These are phyloP conservation scores for Apiospora pterosperma DNA, from an alignment of 2,329 filamentous ascomycete species.

Conservation along the genomic window DNA sequence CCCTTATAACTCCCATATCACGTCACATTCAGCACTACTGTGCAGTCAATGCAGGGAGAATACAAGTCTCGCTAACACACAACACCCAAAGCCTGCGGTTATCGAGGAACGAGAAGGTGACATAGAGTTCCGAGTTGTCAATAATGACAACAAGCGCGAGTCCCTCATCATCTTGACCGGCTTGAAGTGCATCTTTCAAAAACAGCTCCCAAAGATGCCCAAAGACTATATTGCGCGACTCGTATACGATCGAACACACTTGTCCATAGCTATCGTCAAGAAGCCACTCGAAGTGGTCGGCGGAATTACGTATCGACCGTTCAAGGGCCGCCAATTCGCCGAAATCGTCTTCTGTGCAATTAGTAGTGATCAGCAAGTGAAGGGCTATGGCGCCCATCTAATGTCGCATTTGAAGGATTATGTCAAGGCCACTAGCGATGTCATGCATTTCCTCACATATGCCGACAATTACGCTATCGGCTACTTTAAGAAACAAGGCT, in stretches of 20 bases:
- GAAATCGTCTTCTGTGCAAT: constrained; percentile 99
- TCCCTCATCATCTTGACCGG: constrained; percentile 93
- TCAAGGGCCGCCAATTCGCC: constrained; percentile 87
- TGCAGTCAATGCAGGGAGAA: constrained; percentile 4
- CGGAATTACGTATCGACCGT: constrained; percentile 94
- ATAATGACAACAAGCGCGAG: constrained; percentile 87
- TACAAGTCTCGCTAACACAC: constrained; percentile 20
- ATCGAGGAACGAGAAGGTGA: constrained; percentile 90
- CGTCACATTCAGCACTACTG: background rate
- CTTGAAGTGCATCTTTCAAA: constrained; percentile 96
- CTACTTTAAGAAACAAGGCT: constrained; percentile 99
- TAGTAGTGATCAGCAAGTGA: constrained; percentile 96
- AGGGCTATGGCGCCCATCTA: constrained; percentile 94
- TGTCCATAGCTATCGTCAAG: constrained; percentile 97
- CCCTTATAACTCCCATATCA: background rate
- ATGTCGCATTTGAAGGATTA: constrained; percentile 99
- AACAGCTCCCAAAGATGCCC: constrained; percentile 97
- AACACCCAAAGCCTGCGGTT: constrained; percentile 65
- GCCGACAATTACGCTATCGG: constrained; percentile 98
- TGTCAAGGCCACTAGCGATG: constrained; percentile 91
- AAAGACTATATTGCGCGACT: constrained; percentile 98
- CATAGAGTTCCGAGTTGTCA: constrained; percentile 96
- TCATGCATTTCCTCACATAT: constrained; percentile 99
- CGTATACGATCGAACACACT: constrained; percentile 93
- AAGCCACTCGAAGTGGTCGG: constrained; percentile 94